Evolutionary conservation across 768 basidiomycete genomes (phyloP).

Genomic region (Lentinula edodes): DNA sequence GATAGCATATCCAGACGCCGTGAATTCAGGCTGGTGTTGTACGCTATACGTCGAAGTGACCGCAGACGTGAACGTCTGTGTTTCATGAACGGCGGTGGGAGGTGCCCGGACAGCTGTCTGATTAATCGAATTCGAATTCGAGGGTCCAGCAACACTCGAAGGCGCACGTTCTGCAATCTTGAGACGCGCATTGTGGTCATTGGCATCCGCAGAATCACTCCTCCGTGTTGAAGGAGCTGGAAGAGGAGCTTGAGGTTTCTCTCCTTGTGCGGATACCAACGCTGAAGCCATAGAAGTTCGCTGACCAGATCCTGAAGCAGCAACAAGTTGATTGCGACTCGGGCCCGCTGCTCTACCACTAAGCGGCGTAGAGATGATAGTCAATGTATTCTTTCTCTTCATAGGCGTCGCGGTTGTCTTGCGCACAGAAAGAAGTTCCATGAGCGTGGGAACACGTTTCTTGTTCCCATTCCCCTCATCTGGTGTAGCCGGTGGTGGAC

Average conservation of each 20-base stretch:
- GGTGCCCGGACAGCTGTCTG: not conserved
- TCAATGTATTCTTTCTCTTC: not conserved
- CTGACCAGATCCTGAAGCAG: not conserved
- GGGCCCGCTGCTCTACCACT: not conserved
- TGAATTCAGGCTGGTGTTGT: conserved; percentile 4
- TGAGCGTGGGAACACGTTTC: not conserved
- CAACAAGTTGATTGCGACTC: not conserved
- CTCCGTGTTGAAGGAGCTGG: too few species aligned
- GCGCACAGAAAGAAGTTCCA: not conserved
- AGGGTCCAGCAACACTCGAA: not conserved
- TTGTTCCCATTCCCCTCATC: not conserved
- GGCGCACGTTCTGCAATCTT: not conserved
- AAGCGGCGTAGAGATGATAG: not conserved
- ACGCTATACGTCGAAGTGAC: not conserved
- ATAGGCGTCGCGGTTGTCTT: not conserved
- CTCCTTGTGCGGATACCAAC: not conserved
- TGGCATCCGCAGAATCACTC: too few species aligned
- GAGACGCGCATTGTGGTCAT: not conserved
- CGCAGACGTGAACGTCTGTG: not conserved
- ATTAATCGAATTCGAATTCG: not conserved
- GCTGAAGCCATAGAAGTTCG: not conserved
- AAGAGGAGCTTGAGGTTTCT: not conserved
- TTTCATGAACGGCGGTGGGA: not conserved
- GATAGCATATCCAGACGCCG: conserved; percentile 3
- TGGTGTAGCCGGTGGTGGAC: not conserved